phyloP scores from a whole-genome alignment of 495 filamentous ascomycete genomes.

The Penicillium desertorum region DNA sequence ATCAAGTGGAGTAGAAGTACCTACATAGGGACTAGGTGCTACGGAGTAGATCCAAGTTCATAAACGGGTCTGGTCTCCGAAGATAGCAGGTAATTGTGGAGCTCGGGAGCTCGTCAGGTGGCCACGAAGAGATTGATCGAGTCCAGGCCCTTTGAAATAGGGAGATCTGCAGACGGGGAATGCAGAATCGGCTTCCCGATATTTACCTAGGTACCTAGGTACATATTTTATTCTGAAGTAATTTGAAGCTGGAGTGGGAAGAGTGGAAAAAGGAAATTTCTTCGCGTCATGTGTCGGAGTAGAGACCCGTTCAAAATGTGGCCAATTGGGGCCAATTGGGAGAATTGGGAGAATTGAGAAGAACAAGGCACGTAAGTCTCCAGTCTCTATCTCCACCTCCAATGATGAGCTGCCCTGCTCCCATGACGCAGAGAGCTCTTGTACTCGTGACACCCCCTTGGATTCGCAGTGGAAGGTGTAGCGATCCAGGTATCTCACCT shows the following conservation, averaged over 20 bases:
- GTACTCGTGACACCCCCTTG: conserved; percentile 13
- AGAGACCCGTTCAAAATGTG: conserved; percentile 23
- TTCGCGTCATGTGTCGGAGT: conserved; percentile 36
- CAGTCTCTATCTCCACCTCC: conserved; percentile 21
- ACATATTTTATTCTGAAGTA: too few species aligned
- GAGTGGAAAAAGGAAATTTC: conserved; percentile 37
- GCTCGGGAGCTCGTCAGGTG: too few species aligned
- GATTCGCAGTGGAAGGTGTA: conserved; percentile 20
- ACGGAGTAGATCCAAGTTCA: too few species aligned
- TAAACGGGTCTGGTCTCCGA: conserved; percentile 3
- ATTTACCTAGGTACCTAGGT: too few species aligned
- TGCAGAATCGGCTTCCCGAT: conserved; percentile 10
- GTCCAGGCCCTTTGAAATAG: conserved; percentile 8
- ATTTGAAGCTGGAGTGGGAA: too few species aligned
- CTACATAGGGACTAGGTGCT: too few species aligned
- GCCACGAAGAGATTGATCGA: conserved; percentile 27
- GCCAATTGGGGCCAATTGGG: conserved; percentile 42
- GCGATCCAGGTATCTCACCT: conserved; percentile 16
- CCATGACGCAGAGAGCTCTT: conserved; percentile 19
- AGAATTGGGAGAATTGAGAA: conserved; percentile 31
- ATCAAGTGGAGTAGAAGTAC: too few species aligned
- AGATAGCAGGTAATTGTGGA: too few species aligned
- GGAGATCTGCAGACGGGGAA: neutral
- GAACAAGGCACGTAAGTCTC: neutral
- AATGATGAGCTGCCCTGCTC: conserved; percentile 22